phyloP scores from a whole-genome alignment of 2,329 filamentous ascomycete genomes.

The Chrysoporthe deuterocubensis region DNA sequence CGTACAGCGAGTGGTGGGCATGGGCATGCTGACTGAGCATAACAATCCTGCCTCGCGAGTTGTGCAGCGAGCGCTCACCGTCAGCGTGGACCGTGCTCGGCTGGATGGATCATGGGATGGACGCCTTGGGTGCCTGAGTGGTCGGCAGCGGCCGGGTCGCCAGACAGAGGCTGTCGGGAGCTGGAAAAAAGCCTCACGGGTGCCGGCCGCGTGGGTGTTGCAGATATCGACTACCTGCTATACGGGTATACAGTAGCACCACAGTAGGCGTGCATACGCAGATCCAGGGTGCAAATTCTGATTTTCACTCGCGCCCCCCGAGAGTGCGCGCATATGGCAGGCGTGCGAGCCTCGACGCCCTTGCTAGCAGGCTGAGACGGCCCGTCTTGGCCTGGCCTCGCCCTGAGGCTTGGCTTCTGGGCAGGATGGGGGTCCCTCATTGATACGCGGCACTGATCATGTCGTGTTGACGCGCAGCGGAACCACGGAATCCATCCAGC shows the following conservation, averaged over 20 bases:
- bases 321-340: background rate
- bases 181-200: background rate
- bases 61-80: background rate
- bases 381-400: background rate
- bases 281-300: conserved; percentile 4
- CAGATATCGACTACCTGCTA: background rate
- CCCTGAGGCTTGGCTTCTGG: background rate
- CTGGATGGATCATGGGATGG: background rate
- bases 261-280: conserved; percentile 1
- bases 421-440: background rate
- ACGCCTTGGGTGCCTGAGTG: too few species aligned
- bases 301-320: conserved; percentile 2
- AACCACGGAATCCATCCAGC: background rate
- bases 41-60: conserved; percentile 4
- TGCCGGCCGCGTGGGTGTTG: background rate
- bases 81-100: background rate
- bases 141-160: too few species aligned
- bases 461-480: background rate
- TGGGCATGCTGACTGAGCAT: conserved; percentile 1
- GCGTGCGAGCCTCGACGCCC: background rate
- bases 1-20: background rate
- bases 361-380: too few species aligned
- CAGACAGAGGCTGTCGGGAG: background rate
- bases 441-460: background rate
- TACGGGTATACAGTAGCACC: too few species aligned